Base-by-base conservation (phyloP, 75 land plant genomes). In the Cryptomeria japonica region DNA sequence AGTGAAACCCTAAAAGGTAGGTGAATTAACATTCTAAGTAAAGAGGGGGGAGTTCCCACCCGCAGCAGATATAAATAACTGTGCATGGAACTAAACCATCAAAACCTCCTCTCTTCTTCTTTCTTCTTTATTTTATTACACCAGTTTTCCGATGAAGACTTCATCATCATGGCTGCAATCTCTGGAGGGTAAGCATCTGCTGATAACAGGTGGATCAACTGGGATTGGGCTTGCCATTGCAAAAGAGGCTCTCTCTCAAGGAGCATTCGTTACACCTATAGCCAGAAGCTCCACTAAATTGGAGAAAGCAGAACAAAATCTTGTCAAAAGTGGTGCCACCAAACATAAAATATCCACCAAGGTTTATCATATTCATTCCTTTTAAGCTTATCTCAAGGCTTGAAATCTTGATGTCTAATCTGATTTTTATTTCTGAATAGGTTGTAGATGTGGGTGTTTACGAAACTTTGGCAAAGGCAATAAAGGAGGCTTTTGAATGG, bases 181-280 rank as follows among this genome's bases (percentile, higher is more conserved):
- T 32, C 44, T 89, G 83, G 39, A 75, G 0, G 88, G 88, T 5
- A 88, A 88, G 90, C 91, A 90, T 78, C 87, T 90, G 0, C 38
- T 90, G 14, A 85, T 90, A n/a, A 90, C 90, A 32, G 90, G 91
- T 5, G 91, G 78, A n/a, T 88, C 90, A 10, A 90, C 87, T 64
- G 91, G 91, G 46, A 88, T 90, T 80, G 91, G 91, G 5, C 76
- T 84, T 44, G 87, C 89, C 73, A 85, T 90, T 36, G 91, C 91
- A 70, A 70, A 86, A 70, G 36, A 55, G n/a, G 88, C 87, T n/a
- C 87, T 90, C 32, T 41, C n/a, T 32, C 72, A 88, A 28, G 91
- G 91, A 32, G 84, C 87, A 0, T 86, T 49, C 51, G 9, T 49
- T 1, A 49, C 51, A 49, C 10, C 9, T 49, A 11, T 49, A 49